A percentile compares a stretch with the other conserved stretches of the same genome.
phyloP scores from a whole-genome alignment of 208 protist genomes.

The Acanthamoeba lugdunensis region DNA sequence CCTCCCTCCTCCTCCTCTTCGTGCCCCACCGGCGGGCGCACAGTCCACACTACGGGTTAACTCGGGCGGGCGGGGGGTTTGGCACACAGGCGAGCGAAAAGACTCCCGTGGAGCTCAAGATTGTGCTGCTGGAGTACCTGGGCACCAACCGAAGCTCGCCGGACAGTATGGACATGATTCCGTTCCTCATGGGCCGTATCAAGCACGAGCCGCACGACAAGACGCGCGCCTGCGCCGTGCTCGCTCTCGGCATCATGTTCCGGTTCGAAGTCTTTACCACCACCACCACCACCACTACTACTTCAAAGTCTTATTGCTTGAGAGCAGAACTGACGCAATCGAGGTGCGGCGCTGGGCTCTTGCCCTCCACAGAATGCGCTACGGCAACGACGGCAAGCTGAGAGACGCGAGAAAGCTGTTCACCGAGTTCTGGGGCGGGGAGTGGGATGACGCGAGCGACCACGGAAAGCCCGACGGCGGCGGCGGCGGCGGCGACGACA shows the following conservation, averaged over 20 bases:
- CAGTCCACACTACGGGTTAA: background rate
- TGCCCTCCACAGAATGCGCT: background rate
- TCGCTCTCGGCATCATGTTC: background rate
- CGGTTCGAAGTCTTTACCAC: too few relatives aligned
- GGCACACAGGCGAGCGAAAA: constrained; percentile 24
- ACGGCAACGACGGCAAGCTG: background rate
- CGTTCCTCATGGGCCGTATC: background rate
- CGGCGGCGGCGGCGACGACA: background rate
- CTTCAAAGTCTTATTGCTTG: too few relatives aligned
- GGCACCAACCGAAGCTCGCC: background rate
- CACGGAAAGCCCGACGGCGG: background rate
- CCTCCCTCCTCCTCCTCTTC: background rate
- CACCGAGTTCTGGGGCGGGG: background rate
- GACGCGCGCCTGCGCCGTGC: background rate
- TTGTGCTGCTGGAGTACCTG: constrained; percentile 12
- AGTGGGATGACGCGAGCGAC: background rate
- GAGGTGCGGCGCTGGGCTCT: too few relatives aligned
- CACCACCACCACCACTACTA: too few relatives aligned
- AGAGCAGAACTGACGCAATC: background rate
- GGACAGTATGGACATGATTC: background rate
- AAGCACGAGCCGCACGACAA: constrained; percentile 5
- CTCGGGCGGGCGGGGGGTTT: too few relatives aligned
- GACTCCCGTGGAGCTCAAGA: background rate
- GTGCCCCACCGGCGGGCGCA: background rate
- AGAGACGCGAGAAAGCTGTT: background rate